Evolutionary conservation across 1,284 basidiomycete species (phyloP).

Genomic region (Leccinum variabile): DNA sequence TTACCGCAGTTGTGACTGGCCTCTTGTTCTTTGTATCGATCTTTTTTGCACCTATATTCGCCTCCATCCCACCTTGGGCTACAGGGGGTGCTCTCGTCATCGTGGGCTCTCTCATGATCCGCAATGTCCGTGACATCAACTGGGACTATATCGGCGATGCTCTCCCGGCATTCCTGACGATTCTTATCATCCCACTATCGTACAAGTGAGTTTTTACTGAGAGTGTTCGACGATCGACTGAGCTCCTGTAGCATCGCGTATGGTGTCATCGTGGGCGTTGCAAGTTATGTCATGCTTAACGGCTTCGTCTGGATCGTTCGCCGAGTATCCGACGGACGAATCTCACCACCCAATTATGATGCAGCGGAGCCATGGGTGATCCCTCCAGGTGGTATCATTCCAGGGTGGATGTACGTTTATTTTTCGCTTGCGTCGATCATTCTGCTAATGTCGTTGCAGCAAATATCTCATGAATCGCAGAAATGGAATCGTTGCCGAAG

Average conservation of each 20-base stretch:
- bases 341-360: constrained; percentile 69
- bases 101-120: constrained; percentile 88
- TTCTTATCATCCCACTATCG: constrained; percentile 76
- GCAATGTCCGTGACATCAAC: constrained; percentile 84
- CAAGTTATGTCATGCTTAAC: constrained; percentile 74
- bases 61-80: constrained; percentile 85
- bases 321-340: constrained; percentile 55
- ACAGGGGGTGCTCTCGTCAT: constrained; percentile 87
- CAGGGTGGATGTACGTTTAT: constrained; percentile 63
- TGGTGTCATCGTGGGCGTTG: constrained; percentile 81
- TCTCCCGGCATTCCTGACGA: constrained; percentile 79
- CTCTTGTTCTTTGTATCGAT: constrained; percentile 83
- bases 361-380: constrained; percentile 65
- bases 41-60: constrained; percentile 91
- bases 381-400: constrained; percentile 67
- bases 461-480: constrained; percentile 25
- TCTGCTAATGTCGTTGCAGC: constrained; percentile 12
- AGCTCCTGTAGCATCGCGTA: constrained; percentile 74
- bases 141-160: constrained; percentile 89
- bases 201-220: constrained; percentile 57
- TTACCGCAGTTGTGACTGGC: constrained; percentile 77
- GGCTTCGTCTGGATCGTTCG: constrained; percentile 62
- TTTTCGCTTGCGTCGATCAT: background rate
- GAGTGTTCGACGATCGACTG: constrained; percentile 12
- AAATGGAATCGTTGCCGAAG: constrained; percentile 5